Evolutionary conservation across 73 alveolate species (phyloP), one percentile per base, ranked within the genome.

Genomic region (Durusdinium trenchii): DNA sequence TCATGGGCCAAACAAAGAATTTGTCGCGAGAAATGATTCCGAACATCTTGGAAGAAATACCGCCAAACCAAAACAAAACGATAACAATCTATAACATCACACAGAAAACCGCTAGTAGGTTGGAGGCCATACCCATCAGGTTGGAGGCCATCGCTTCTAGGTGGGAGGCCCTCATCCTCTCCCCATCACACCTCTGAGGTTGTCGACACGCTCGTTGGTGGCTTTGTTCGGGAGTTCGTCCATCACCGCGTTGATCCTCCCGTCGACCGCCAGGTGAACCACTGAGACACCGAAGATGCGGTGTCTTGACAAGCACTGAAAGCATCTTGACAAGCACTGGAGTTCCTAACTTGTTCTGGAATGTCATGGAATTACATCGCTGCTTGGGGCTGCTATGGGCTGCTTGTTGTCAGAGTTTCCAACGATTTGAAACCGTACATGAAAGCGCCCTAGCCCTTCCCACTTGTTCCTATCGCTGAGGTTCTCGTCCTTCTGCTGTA

Each of bases 161-260:
- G 38, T 38, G 18, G 57, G 36, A 23, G 86, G 10, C 85, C 40
- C 50, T 57, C 69, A 57, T 57, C 40, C 54, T 14, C n/a, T 36
- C 84, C 40, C 6, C 42, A 60, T 23, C 81, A n/a, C 10, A 71
- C 92, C 94, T 64, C 78, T 76, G 35, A 89, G 71, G 48, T 89
- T 86, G 50, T 89, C 96, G 54, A 89, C 67, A 16, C 52, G 48
- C 84, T 18, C 86, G 14, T 64, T 86, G 40, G 96, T 89, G 36
- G 96, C 96, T 69, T 89, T 89, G 35, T 89, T 86, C 1, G 96
- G 96, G 28, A 89, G 86, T 46, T 89, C 96, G 73, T 89, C 96
- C 86, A 64, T 64, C 67, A 89, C 96, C 23, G 85, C 52, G 10
- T 89, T 64, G 67, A 89, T 89, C 61, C 96, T 45, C 86, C 45